Evolutionary conservation across 2,329 filamentous ascomycete genomes (phyloP).

Genomic region (Metarhizium humberi): DNA sequence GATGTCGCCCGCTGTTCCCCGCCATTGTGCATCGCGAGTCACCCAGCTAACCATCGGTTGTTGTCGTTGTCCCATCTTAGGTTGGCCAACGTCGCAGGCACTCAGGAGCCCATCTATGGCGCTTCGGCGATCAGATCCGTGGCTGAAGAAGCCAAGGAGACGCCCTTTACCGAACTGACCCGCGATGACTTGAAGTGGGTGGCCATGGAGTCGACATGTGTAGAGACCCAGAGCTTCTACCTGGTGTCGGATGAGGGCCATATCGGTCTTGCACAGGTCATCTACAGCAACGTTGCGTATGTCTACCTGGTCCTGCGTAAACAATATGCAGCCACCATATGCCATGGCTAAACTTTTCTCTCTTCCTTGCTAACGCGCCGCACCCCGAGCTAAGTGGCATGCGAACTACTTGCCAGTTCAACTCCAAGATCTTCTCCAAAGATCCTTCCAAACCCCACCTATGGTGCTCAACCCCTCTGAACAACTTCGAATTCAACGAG

Average conservation of each 20-base stretch:
- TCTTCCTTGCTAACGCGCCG: conserved; percentile 5
- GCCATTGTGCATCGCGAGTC: conserved; percentile 1
- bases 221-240: conserved; percentile 96
- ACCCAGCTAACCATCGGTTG: conserved; percentile 2
- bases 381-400: conserved; percentile 54
- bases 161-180: conserved; percentile 70
- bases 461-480: conserved; percentile 76
- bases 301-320: conserved; percentile 17
- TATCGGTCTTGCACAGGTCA: conserved; percentile 75
- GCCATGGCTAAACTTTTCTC: conserved; percentile 10
- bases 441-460: conserved; percentile 63
- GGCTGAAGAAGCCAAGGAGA: conserved; percentile 66
- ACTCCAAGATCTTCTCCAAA: conserved; percentile 79
- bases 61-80: conserved; percentile 25
- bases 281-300: conserved; percentile 96
- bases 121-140: conserved; percentile 80
- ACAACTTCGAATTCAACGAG: conserved; percentile 74
- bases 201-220: conserved; percentile 71
- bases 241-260: conserved; percentile 70
- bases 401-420: conserved; percentile 87
- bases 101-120: conserved; percentile 92
- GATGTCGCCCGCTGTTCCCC: not conserved
- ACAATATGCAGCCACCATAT: not conserved
- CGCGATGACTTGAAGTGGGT: conserved; percentile 77
- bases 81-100: conserved; percentile 77